Evolutionary conservation across 2,329 filamentous ascomycete species (phyloP).

Genomic region (Pezicula radicicola): DNA sequence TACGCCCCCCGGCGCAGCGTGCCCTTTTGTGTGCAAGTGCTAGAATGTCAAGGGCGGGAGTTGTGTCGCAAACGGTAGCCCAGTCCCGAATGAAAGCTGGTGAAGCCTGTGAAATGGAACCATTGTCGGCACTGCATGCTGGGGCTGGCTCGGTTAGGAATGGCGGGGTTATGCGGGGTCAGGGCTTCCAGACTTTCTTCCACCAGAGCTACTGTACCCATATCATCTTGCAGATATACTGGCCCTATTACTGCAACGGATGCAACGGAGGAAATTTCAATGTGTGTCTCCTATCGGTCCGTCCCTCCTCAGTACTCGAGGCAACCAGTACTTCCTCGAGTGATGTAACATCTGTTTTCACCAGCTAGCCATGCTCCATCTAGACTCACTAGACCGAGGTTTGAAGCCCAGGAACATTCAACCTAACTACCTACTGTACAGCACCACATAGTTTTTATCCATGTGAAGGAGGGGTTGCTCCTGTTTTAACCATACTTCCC

Average conservation of each 20-base stretch:
- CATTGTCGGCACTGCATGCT: not conserved
- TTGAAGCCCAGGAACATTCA: not conserved
- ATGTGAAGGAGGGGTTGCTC: too few relatives aligned
- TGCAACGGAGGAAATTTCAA: not conserved
- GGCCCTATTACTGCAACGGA: too few relatives aligned
- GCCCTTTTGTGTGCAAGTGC: not conserved
- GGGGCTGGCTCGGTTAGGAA: not conserved
- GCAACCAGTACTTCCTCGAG: conserved; percentile 1
- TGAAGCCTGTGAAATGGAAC: too few relatives aligned
- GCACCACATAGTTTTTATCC: too few relatives aligned
- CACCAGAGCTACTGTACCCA: too few relatives aligned
- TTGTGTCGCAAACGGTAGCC: conserved; percentile 9
- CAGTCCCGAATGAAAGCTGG: not conserved
- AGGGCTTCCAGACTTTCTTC: too few relatives aligned
- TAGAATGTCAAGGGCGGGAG: not conserved
- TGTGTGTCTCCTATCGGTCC: conserved; percentile 11
- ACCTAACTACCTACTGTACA: too few relatives aligned
- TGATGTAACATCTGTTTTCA: not conserved
- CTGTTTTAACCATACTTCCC: too few relatives aligned
- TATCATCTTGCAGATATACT: too few relatives aligned
- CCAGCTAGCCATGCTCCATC: not conserved
- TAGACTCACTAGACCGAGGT: conserved; percentile 1
- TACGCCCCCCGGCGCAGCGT: not conserved
- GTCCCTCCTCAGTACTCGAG: conserved; percentile 1
- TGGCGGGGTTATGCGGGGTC: too few relatives aligned